Conservation (phyloP, 2,329 filamentous ascomycete species). For the Paecilomyces sp. region DNA sequence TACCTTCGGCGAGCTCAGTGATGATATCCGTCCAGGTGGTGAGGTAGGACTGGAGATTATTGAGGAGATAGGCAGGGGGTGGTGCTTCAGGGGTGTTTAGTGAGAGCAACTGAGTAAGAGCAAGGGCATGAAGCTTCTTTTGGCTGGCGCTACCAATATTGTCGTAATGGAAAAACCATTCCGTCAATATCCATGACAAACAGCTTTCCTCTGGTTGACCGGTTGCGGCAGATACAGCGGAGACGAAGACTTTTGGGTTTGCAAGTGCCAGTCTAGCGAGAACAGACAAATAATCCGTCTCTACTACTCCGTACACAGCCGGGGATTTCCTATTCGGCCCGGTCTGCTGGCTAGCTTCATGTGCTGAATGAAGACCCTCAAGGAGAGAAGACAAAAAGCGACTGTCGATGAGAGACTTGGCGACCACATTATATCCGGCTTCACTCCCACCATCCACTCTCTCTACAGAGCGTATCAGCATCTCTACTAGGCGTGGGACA, state of each 20-base stretch:
- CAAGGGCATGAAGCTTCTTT: constrained; percentile 42
- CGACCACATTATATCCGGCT: constrained; percentile 55
- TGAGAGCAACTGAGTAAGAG: constrained; percentile 38
- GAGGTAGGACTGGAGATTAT: constrained; percentile 39
- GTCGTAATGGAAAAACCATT: constrained; percentile 45
- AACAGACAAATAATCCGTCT: constrained; percentile 80
- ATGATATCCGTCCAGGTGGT: constrained; percentile 41
- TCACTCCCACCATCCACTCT: constrained; percentile 51
- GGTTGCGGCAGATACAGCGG: constrained; percentile 37
- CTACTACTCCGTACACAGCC: constrained; percentile 64
- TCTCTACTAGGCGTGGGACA: constrained; percentile 50
- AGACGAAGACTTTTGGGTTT: constrained; percentile 61
- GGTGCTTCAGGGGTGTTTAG: constrained; percentile 27
- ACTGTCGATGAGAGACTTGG: constrained; percentile 57
- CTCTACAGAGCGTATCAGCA: constrained; percentile 57
- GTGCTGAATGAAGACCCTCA: constrained; percentile 58
- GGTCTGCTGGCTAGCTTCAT: constrained; percentile 69
- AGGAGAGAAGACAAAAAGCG: constrained; percentile 59
- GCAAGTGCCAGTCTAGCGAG: constrained; percentile 71
- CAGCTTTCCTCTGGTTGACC: constrained; percentile 24
- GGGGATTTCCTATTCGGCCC: constrained; percentile 68
- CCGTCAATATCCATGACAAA: constrained; percentile 37
- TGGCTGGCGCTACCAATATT: constrained; percentile 39
- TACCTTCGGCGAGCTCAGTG: constrained; percentile 37
- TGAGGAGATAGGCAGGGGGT: constrained; percentile 34